These are phyloP conservation scores for Calonectria naviculata DNA, from an alignment of 2,329 filamentous ascomycete species.

Conservation along the genomic window DNA sequence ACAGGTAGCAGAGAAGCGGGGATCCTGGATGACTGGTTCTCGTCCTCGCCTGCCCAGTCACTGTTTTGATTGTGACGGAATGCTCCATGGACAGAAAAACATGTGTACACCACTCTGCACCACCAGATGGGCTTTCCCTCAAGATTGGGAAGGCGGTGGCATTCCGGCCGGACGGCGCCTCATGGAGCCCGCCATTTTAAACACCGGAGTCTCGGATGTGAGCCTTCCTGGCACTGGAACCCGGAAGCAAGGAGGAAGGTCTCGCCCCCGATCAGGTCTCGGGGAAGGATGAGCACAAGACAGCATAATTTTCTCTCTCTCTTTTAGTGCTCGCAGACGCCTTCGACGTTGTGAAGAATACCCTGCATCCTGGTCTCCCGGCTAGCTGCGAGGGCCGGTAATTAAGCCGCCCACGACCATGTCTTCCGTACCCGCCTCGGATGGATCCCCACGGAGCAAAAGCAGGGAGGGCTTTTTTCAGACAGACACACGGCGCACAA, in stretches of 20 bases:
- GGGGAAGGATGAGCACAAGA: neutral
- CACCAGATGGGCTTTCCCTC: neutral
- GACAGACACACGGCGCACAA: neutral
- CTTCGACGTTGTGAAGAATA: neutral
- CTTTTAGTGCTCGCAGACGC: neutral
- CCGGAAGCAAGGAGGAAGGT: neutral
- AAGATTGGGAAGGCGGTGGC: neutral
- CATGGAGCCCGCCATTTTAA: neutral
- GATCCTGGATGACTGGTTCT: conserved; percentile 2
- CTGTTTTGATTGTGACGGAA: conserved; percentile 5
- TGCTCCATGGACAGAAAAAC: neutral
- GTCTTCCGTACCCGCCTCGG: conserved; percentile 1
- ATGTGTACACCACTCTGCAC: neutral
- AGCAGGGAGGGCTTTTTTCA: neutral
- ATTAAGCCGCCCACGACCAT: conserved; percentile 11
- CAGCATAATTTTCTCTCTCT: neutral
- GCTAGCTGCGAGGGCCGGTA: neutral
- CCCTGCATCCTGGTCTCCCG: neutral
- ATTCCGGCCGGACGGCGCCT: neutral
- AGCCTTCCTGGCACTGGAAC: neutral
- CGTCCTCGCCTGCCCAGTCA: neutral
- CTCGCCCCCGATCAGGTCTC: neutral
- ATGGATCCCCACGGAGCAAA: neutral
- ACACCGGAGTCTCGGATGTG: neutral
- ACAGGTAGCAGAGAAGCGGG: neutral